Evolutionary conservation across 116 monocot species (phyloP).

Genomic region (Thalassia testudinum): DNA sequence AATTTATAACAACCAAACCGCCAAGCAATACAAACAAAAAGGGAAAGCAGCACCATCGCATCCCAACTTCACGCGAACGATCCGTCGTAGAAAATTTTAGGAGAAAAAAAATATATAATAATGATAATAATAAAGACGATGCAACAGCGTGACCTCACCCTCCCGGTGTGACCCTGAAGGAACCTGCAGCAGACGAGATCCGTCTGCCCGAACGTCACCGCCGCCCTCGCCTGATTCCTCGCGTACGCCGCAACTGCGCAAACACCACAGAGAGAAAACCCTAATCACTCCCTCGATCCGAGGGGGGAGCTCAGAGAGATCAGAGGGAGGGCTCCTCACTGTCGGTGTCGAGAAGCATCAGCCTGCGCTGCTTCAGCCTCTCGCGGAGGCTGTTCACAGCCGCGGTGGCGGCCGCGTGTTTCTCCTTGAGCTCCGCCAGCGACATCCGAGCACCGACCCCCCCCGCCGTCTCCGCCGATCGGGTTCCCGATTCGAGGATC

Average conservation of each 20-base stretch:
- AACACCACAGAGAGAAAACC: slow-evolving; percentile 2
- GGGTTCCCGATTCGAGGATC: too few species aligned
- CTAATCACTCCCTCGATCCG: background rate
- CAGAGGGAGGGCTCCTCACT: slow-evolving; percentile 20
- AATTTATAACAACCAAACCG: too few species aligned
- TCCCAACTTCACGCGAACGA: too few species aligned
- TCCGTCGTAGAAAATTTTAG: too few species aligned
- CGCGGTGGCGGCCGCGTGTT: slow-evolving; percentile 59
- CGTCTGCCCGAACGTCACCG: slow-evolving; percentile 56
- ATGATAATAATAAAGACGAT: too few species aligned
- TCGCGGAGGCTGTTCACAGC: slow-evolving; percentile 67
- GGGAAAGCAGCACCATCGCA: too few species aligned
- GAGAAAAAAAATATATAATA: too few species aligned
- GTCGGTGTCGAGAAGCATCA: slow-evolving; percentile 77
- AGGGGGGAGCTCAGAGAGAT: background rate
- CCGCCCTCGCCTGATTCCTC: slow-evolving; percentile 48
- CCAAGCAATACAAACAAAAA: too few species aligned
- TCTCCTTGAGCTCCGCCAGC: slow-evolving; percentile 74
- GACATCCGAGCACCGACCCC: slow-evolving; percentile 20
- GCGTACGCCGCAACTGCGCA: slow-evolving; percentile 60
- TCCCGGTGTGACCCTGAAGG: slow-evolving; percentile 84
- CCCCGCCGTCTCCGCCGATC: background rate
- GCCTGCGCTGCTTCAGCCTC: slow-evolving; percentile 44
- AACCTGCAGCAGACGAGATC: slow-evolving; percentile 97
- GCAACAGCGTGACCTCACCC: slow-evolving; percentile 42